Conservation (phyloP, 2,329 filamentous ascomycete genomes). For the Diaporthe ampelina region DNA sequence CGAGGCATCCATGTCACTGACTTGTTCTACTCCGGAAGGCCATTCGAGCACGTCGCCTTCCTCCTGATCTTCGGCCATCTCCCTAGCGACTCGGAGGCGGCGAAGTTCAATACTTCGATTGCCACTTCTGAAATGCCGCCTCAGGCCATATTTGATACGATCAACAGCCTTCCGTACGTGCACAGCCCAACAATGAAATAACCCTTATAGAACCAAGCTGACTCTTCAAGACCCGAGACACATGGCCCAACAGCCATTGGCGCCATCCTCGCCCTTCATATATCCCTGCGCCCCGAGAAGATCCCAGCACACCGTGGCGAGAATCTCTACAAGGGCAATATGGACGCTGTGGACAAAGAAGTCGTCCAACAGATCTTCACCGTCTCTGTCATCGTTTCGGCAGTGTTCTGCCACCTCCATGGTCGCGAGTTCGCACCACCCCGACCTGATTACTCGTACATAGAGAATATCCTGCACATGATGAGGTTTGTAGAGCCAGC, state of each 20-base stretch:
- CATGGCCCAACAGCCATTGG: slow-evolving; percentile 14
- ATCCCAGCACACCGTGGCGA: slow-evolving; percentile 9
- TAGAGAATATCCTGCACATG: slow-evolving; percentile 27
- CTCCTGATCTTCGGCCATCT: slow-evolving; percentile 19
- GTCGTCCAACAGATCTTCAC: background rate
- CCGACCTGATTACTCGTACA: background rate
- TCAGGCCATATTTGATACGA: slow-evolving; percentile 8
- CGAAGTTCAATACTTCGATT: background rate
- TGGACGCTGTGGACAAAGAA: background rate
- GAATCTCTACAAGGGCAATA: slow-evolving; percentile 17
- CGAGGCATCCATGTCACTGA: background rate
- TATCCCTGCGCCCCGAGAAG: background rate
- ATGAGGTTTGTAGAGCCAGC: background rate
- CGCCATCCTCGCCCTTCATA: slow-evolving; percentile 1
- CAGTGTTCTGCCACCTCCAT: slow-evolving; percentile 25
- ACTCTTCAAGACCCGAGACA: background rate
- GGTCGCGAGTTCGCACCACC: slow-evolving; percentile 9
- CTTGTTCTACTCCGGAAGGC: slow-evolving; percentile 6
- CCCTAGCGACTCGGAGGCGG: background rate
- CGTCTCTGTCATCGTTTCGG: background rate
- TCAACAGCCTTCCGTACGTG: slow-evolving; percentile 12
- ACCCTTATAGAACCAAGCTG: background rate
- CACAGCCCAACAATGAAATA: background rate
- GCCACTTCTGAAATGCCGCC: slow-evolving; percentile 17
- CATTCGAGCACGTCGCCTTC: slow-evolving; percentile 14